These are phyloP conservation scores for Cornus controversa DNA, from an alignment of 148 eudicot genomes.

Conservation along the genomic window DNA sequence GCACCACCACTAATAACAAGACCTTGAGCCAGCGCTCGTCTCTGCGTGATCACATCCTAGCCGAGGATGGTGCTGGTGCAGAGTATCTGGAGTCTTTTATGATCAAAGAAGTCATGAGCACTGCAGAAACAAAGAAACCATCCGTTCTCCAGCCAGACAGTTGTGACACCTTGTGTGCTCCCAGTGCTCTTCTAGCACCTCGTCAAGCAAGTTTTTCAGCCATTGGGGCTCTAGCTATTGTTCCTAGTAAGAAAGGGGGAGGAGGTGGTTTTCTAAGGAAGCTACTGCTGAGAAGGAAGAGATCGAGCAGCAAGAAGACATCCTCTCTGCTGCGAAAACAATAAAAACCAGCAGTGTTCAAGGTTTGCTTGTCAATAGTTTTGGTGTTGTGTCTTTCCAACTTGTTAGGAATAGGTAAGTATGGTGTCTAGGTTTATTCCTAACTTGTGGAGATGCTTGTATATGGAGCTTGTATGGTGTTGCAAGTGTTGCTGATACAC, in stretches of 20 bases:
- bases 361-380: not conserved
- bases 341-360: not conserved
- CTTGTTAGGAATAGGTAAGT: not conserved
- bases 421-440: no score
- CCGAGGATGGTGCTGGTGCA: conserved; percentile 33
- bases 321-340: conserved; percentile 19
- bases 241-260: conserved; percentile 46
- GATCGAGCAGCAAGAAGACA: conserved; percentile 38
- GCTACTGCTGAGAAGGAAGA: conserved; percentile 63
- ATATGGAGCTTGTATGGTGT: not conserved
- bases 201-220: conserved; percentile 14
- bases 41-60: conserved; percentile 58
- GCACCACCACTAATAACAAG: conserved; percentile 18
- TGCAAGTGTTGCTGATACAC: not conserved
- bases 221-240: conserved; percentile 44
- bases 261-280: conserved; percentile 67
- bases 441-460: no score
- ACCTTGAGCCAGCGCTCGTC: conserved; percentile 43
- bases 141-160: conserved; percentile 3
- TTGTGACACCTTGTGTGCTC: conserved; percentile 14
- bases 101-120: conserved; percentile 25
- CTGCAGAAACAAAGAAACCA: conserved; percentile 22
- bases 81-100: conserved; percentile 21
- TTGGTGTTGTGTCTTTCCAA: not conserved
- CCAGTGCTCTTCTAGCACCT: conserved; percentile 8